Conservation (phyloP, 805 yeast genomes). For the Metschnikowia kofuensis region DNA sequence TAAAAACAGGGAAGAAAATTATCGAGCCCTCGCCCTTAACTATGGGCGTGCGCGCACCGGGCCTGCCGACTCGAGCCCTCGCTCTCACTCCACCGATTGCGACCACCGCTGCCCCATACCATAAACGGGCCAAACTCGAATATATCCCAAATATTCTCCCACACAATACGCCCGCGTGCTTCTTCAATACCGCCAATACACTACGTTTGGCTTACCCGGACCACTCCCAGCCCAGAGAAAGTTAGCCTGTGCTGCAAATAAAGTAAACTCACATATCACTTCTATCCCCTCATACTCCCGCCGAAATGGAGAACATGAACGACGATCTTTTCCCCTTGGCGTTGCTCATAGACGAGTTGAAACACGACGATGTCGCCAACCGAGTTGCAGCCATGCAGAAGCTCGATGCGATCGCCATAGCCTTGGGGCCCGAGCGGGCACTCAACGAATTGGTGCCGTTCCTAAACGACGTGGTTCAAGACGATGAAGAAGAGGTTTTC, state of each 20-base stretch:
- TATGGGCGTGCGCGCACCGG: constrained; percentile 12
- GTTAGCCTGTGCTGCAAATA: too few relatives aligned
- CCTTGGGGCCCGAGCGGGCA: constrained; percentile 91
- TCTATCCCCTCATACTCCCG: neutral
- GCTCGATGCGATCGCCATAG: constrained; percentile 89
- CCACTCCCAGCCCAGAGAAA: too few relatives aligned
- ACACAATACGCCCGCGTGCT: neutral
- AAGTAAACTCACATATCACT: too few relatives aligned
- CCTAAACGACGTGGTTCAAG: constrained; percentile 84
- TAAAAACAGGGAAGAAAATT: too few relatives aligned
- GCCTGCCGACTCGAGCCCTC: constrained; percentile 6
- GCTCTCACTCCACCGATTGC: neutral
- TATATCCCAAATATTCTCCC: neutral
- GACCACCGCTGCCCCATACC: neutral
- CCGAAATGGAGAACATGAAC: constrained; percentile 21
- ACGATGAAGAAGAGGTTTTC: constrained; percentile 97
- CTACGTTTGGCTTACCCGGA: too few relatives aligned
- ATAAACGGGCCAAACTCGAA: neutral
- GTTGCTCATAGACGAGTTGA: constrained; percentile 91
- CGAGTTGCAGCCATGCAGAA: constrained; percentile 94
- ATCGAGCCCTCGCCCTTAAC: too few relatives aligned
- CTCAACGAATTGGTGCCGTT: constrained; percentile 87
- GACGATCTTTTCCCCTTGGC: constrained; percentile 92
- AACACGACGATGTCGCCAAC: constrained; percentile 92
- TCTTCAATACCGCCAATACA: too few relatives aligned